Percentiles rank a stretch among this genome's conserved stretches.
These are phyloP conservation scores for Botryosphaeria agaves DNA, from an alignment of 2,329 filamentous ascomycete species.

Conservation along the genomic window DNA sequence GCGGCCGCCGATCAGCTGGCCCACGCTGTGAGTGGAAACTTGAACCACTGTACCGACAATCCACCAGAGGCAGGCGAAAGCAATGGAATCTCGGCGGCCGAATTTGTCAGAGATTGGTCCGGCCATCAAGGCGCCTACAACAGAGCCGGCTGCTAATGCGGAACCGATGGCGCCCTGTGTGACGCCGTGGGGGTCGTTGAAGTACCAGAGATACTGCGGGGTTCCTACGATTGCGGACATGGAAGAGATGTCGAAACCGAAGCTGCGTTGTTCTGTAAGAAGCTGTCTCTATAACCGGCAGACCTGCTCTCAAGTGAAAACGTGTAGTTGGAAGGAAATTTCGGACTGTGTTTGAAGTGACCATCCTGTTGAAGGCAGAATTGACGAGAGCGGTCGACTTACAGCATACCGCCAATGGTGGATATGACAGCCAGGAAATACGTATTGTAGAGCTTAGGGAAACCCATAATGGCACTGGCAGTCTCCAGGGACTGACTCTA, in stretches of 20 bases:
- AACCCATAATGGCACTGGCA: constrained; percentile 4
- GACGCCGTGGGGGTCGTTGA: constrained; percentile 30
- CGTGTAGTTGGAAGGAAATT: too few relatives aligned
- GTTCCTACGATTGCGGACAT: constrained; percentile 36
- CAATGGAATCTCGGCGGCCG: constrained; percentile 28
- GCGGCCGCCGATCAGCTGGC: constrained; percentile 26
- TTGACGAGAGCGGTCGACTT: too few relatives aligned
- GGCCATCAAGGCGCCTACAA: constrained; percentile 28
- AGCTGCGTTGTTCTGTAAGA: too few relatives aligned
- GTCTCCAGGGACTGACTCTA: too few relatives aligned
- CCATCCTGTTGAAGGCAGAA: background rate
- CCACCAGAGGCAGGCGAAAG: constrained; percentile 32
- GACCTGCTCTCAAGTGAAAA: too few relatives aligned
- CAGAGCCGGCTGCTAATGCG: constrained; percentile 30
- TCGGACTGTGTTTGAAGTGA: background rate
- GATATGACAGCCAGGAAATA: constrained; percentile 35
- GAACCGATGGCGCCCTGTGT: constrained; percentile 32
- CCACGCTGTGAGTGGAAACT: constrained; percentile 17
- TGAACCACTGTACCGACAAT: constrained; percentile 26
- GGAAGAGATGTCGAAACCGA: constrained; percentile 39
- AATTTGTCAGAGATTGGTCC: constrained; percentile 28
- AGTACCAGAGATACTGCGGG: constrained; percentile 31
- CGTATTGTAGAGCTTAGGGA: constrained; percentile 37
- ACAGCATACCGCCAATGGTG: constrained; percentile 34
- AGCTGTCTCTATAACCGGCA: too few relatives aligned